Evolutionary conservation across 768 basidiomycete species (phyloP).

Genomic region (Tubosaeta brunneosetosa): DNA sequence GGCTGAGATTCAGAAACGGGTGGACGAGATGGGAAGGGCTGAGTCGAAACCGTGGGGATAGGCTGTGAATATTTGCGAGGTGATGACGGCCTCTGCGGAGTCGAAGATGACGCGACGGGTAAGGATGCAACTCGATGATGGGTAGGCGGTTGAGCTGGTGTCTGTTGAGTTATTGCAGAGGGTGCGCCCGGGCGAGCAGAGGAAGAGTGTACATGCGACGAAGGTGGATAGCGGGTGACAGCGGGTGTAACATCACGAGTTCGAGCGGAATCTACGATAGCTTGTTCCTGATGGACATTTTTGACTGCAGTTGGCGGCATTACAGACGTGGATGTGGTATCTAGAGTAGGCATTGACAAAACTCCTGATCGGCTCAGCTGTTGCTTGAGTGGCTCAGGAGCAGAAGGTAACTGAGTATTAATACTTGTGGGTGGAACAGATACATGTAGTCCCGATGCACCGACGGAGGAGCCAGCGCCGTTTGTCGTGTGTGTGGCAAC

Average conservation of each 20-base stretch:
- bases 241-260: slow-evolving; percentile 19
- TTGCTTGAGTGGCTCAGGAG: slow-evolving; percentile 17
- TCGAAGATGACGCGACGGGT: slow-evolving; percentile 23
- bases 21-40: slow-evolving; percentile 29
- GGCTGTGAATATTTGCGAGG: slow-evolving; percentile 29
- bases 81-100: slow-evolving; percentile 21
- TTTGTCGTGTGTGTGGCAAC: not conserved
- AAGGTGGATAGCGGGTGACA: slow-evolving; percentile 16
- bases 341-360: slow-evolving; percentile 12
- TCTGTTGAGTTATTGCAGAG: slow-evolving; percentile 18
- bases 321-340: slow-evolving; percentile 7
- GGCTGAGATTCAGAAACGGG: slow-evolving; percentile 15
- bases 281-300: slow-evolving; percentile 20
- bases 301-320: slow-evolving; percentile 14
- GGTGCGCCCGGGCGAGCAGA: slow-evolving; percentile 19
- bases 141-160: slow-evolving; percentile 16
- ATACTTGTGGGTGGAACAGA: slow-evolving; percentile 1
- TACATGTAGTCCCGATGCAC: slow-evolving; percentile 8
- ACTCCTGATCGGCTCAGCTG: slow-evolving; percentile 18
- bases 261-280: slow-evolving; percentile 17
- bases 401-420: slow-evolving; percentile 8
- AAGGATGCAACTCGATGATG: slow-evolving; percentile 38
- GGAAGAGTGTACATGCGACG: slow-evolving; percentile 22
- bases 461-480: slow-evolving; percentile 2
- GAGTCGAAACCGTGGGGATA: slow-evolving; percentile 21